phyloP scores from a whole-genome alignment of 352 stramenopile species.

The Bremia lactucae region DNA sequence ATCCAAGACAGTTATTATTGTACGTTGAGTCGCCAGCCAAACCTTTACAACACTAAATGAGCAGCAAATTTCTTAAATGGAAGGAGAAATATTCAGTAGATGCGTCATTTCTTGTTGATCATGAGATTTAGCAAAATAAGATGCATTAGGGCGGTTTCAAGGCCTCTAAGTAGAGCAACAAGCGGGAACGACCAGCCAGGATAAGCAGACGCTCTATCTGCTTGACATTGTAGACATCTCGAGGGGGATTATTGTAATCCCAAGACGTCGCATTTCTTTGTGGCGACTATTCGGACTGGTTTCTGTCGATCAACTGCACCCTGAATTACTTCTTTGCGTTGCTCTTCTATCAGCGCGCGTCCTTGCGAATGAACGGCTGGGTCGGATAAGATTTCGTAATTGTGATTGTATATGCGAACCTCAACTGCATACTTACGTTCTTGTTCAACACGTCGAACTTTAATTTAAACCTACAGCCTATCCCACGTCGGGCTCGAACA shows the following conservation, averaged over 20 bases:
- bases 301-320: not conserved
- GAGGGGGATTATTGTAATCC: not conserved
- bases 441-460: not conserved
- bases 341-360: not conserved
- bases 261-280: not conserved
- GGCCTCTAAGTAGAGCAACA: too few relatives aligned
- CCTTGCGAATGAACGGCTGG: not conserved
- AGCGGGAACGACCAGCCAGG: not conserved
- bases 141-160: too few relatives aligned
- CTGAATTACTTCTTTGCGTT: not conserved
- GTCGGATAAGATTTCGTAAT: not conserved
- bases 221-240: not conserved
- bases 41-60: not conserved
- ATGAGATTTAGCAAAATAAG: not conserved
- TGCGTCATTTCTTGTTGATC: not conserved
- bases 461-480: not conserved
- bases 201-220: not conserved
- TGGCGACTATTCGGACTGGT: not conserved
- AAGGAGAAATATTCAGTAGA: not conserved
- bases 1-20: not conserved
- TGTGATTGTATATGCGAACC: not conserved
- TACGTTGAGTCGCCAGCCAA: not conserved
- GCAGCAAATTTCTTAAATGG: not conserved
- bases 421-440: not conserved
- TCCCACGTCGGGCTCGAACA: not conserved